Evolutionary conservation across 2,329 filamentous ascomycete genomes (phyloP).

Genomic region (Fusarium algeriense): DNA sequence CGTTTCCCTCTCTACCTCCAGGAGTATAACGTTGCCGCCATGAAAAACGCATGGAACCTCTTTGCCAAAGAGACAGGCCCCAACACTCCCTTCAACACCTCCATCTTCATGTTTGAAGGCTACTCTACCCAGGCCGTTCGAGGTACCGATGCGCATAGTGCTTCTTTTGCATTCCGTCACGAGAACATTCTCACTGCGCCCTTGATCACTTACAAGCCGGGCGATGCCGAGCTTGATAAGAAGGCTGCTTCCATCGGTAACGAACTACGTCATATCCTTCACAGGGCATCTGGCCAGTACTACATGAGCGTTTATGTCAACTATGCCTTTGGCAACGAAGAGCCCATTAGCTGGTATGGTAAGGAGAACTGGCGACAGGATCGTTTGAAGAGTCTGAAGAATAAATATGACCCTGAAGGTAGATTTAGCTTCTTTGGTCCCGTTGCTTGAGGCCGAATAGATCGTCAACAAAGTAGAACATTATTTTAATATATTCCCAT

Average conservation of each 20-base stretch:
- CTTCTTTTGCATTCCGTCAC: constrained; percentile 42
- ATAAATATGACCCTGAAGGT: constrained; percentile 60
- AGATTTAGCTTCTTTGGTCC: constrained; percentile 61
- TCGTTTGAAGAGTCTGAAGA: constrained; percentile 60
- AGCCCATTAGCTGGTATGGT: constrained; percentile 59
- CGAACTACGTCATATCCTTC: constrained; percentile 32
- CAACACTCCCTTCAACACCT: constrained; percentile 34
- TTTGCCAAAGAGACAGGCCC: constrained; percentile 30
- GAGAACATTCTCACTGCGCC: constrained; percentile 42
- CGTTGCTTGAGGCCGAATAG: constrained; percentile 23
- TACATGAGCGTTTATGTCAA: constrained; percentile 57
- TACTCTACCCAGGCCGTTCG: constrained; percentile 60
- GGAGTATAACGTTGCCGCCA: constrained; percentile 32
- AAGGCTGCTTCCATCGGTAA: constrained; percentile 35
- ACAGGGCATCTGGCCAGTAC: constrained; percentile 15
- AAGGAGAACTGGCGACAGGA: constrained; percentile 62
- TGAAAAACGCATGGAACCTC: constrained; percentile 32
- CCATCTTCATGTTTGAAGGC: constrained; percentile 68
- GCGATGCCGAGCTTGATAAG: constrained; percentile 22
- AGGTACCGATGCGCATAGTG: background rate
- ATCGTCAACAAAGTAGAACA: too few species aligned
- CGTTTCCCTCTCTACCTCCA: constrained; percentile 45
- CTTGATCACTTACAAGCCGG: constrained; percentile 39
- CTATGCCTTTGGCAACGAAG: constrained; percentile 64
- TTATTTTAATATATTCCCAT: background rate